Evolutionary conservation across 163 green algal genomes (phyloP), one percentile per base, ranked within the genome.

Genomic region (Prototheca cutis): DNA sequence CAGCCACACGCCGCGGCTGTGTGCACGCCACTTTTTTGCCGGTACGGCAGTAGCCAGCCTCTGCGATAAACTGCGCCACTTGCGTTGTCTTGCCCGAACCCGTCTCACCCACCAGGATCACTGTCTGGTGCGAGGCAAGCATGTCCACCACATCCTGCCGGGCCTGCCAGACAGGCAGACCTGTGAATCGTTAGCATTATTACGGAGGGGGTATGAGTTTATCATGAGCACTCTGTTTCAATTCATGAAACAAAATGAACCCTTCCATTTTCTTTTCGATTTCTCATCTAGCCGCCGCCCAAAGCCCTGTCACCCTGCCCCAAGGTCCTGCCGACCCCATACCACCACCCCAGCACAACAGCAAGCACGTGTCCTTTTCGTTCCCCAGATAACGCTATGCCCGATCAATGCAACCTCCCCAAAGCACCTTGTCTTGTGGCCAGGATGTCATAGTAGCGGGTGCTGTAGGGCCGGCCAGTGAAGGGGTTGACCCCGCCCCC

Each of bases 1-100:
- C 93, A 24, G 93, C 93, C 73, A 99, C 93, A 39, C 93, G 80
- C 6, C 93, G 78, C 18, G 93, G 93, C 74, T 99, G 93, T 45
- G 93, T 99, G 82, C 91, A 98, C 2, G 84, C 89, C 19, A 98
- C 81, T 65, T 90, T 83, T 61, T 88, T 92, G n/a, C 70, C 70
- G 29, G 62, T 65, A 19, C 73, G 66, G 19, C 79, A 82, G 71
- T 94, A 95, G 13, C 93, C 89, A 6, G 84, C 82, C 59, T 98
- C 91, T 0, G 82, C 78, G 40, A 96, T 88, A 63, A 98, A 98
- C 78, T 99, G 92, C 25, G 86, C 81, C 40, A 99, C 95, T 80
- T 99, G 91, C 27, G 90, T 98, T 5, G 91, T 98, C 76, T 98
- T 98, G 47, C 89, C 88, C 17, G 59, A 83, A 18, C 91, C 91